Evolutionary conservation across 75 land plant species (phyloP), one percentile per base, ranked within the genome.

Genomic region (Pinus albicaulis): DNA sequence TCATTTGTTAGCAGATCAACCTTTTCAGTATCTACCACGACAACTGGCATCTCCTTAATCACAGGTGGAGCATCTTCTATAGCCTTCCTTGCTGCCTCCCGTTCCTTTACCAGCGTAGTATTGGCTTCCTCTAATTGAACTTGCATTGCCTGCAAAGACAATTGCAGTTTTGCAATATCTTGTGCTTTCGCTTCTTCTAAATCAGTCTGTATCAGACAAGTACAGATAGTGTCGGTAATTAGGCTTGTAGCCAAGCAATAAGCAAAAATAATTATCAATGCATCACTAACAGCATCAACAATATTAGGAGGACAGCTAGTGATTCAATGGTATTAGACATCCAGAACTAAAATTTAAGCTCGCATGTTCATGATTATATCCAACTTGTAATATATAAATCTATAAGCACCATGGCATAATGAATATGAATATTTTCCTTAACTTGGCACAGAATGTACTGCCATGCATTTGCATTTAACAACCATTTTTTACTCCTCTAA

Each of bases 31-130:
- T 85, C 87, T 80, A 92, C 89, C 25, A 92, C 86, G 3, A 87
- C 72, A 16, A 89, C 84, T 56, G 88, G 86, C 7, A 86, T 86
- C 77, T 92, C 92, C 69, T 91, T 85, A 73, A 90, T 81, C 41
- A 92, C 91, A 53, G 85, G 88, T 53, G 90, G 96, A 19, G 98
- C 91, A 75, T 94, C 95, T 57, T 90, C 94, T 76, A 94, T 82
- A 63, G 97, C 94, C 71, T 84, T 80, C 59, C 76, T 79, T 44
- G 89, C 89, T 59, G 90, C 86, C 68, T 86, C 90, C 36, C 85
- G 82, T 82, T 92, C 98, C 75, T 82, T 90, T 22, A 84, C 79
- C 55, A 90, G 82, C 79, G 75, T 74, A 3, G 83, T 55, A 55
- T 94, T 94, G 25, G 91, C 87, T 62, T 86, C 87, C 60, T 90